Evolutionary conservation across 108 stramenopile species (phyloP).

Genomic region (Bacterosira constricta): DNA sequence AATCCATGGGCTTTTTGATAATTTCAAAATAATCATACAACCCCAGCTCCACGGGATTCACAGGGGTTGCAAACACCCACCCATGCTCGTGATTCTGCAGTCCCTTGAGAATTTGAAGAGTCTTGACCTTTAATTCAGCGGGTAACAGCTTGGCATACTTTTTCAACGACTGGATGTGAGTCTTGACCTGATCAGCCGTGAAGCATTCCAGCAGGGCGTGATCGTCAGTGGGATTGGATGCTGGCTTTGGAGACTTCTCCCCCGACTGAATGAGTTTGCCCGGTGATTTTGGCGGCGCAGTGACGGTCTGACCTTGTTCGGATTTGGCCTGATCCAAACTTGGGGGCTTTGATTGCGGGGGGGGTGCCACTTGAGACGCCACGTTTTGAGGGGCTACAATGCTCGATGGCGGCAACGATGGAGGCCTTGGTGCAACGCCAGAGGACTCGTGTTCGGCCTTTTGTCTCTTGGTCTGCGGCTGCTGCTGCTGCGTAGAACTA

Average conservation of each 20-base stretch:
- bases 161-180: slow-evolving; percentile 89
- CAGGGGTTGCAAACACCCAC: slow-evolving; percentile 93
- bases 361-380: neutral
- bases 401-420: neutral
- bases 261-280: neutral
- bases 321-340: slow-evolving; percentile 8
- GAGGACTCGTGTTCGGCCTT: slow-evolving; percentile 4
- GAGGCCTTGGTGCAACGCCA: neutral
- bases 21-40: slow-evolving; percentile 92
- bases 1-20: slow-evolving; percentile 97
- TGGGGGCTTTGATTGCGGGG: neutral
- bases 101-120: slow-evolving; percentile 81
- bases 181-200: slow-evolving; percentile 85
- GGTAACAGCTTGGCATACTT: slow-evolving; percentile 68
- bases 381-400: neutral
- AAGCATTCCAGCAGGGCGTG: slow-evolving; percentile 91
- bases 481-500: neutral
- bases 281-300: neutral
- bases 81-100: slow-evolving; percentile 87
- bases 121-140: slow-evolving; percentile 76
- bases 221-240: slow-evolving; percentile 57
- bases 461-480: slow-evolving; percentile 13
- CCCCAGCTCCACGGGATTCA: slow-evolving; percentile 91
- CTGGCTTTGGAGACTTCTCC: slow-evolving; percentile 35
- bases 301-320: neutral